Base-by-base conservation (phyloP, 1,284 basidiomycete species). In the Puccinia hordei region DNA sequence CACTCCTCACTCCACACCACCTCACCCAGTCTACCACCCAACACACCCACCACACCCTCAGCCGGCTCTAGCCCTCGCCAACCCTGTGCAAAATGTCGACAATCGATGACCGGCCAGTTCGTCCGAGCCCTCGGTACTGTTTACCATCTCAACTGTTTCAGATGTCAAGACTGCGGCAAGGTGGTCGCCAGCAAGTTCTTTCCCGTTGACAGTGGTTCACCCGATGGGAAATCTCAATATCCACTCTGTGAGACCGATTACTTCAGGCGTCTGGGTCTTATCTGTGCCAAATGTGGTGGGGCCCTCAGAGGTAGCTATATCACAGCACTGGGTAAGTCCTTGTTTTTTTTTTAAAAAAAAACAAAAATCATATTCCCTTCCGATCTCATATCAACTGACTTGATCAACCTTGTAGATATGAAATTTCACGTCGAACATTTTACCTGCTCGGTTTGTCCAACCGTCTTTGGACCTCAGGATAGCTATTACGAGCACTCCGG, bases 371-470 rank as follows among this genome's bases (percentile, higher is more conserved):
- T 30, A 30, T 0, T 53, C 17, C 22, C 30, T 35, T 49, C 6
- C 19, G n/a, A 19, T 22, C 5, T 59, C 57, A 10, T 12, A 30
- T 44, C 22, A 27, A 55, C 12, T 78, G 59, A 44, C 61, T 46
- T 27, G 8, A 12, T 5, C 30, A 53, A 41, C 33, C 13, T 41
- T 17, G 15, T 17, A 78, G 76, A 78, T 22, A 71, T 78, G 76
- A 99, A 99, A 87, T 99, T 92, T 87, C 97, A 99, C 86, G 95
- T 99, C 83, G 97, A 99, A 87, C 97, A 99, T 86, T 99, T 99
- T 85, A 98, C 96, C 63, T 99, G 96, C 88, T 98, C 95, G 5
- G 91, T 97, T 81, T 99, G 97, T 87, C 89, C 95, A 49, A 95
- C 93, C 30, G 90, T 98, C 35, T 99, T 99, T 85, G 97, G 97